These are phyloP conservation scores for Leccinum subtestaceum DNA, from an alignment of 768 basidiomycete species.

Conservation along the genomic window DNA sequence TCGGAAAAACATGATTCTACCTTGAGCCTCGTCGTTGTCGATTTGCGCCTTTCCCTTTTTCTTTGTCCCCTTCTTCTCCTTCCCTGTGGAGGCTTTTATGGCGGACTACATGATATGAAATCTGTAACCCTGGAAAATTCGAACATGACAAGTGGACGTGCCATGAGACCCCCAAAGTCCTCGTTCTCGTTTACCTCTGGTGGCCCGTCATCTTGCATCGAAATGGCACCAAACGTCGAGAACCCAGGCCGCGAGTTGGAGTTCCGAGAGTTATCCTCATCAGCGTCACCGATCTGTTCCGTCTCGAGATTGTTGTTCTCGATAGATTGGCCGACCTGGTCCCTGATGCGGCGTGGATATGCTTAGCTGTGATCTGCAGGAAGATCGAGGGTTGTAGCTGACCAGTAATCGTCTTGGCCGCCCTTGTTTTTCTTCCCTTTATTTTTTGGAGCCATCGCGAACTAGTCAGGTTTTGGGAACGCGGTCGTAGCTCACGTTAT, in stretches of 20 bases:
- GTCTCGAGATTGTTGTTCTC: slow-evolving; percentile 38
- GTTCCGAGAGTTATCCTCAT: slow-evolving; percentile 39
- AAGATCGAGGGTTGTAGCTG: slow-evolving; percentile 20
- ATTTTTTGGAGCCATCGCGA: slow-evolving; percentile 51
- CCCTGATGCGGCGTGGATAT: slow-evolving; percentile 42
- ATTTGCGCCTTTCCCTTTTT: slow-evolving; percentile 21
- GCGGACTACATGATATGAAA: slow-evolving; percentile 45
- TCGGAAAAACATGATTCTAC: slow-evolving; percentile 5
- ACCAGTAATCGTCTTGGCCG: slow-evolving; percentile 80
- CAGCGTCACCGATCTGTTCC: slow-evolving; percentile 34
- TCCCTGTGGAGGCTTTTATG: slow-evolving; percentile 50
- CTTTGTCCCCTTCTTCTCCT: slow-evolving; percentile 22
- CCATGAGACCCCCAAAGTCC: slow-evolving; percentile 77
- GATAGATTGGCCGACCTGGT: slow-evolving; percentile 58
- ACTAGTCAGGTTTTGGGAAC: not conserved
- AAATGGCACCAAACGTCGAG: slow-evolving; percentile 48
- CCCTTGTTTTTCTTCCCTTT: slow-evolving; percentile 90
- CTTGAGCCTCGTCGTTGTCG: slow-evolving; percentile 12
- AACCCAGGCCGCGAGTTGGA: slow-evolving; percentile 37
- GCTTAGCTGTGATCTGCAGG: slow-evolving; percentile 17
- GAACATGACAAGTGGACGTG: slow-evolving; percentile 31
- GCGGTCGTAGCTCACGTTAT: slow-evolving; percentile 3
- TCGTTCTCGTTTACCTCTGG: slow-evolving; percentile 55
- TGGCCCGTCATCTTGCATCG: slow-evolving; percentile 42
- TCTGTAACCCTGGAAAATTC: not conserved